Evolutionary conservation across 768 basidiomycete genomes (phyloP).

Genomic region (Coprinopsis sp.): DNA sequence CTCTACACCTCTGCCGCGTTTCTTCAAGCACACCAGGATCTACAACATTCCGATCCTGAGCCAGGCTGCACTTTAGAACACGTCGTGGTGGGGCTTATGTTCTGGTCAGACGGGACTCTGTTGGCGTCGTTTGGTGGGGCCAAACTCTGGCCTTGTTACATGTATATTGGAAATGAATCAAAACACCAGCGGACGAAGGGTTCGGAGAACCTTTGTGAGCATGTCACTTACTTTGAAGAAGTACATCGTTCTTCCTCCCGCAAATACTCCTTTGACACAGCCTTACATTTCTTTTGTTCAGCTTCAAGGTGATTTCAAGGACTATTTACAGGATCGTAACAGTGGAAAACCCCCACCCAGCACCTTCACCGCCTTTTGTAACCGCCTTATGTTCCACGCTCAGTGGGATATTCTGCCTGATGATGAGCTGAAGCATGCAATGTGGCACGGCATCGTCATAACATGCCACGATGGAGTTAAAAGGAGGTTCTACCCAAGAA

Average conservation of each 20-base stretch:
- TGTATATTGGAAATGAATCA: slow-evolving; percentile 29
- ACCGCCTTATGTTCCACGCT: slow-evolving; percentile 24
- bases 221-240: slow-evolving; percentile 28
- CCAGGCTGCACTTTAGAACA: slow-evolving; percentile 2
- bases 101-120: slow-evolving; percentile 26
- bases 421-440: slow-evolving; percentile 22
- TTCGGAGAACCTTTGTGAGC: slow-evolving; percentile 20
- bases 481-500: slow-evolving; percentile 20
- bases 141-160: slow-evolving; percentile 29
- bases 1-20: slow-evolving; percentile 8
- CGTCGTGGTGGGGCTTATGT: slow-evolving; percentile 21
- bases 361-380: slow-evolving; percentile 20
- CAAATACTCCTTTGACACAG: neutral
- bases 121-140: slow-evolving; percentile 21
- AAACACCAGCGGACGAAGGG: slow-evolving; percentile 28
- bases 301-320: slow-evolving; percentile 3
- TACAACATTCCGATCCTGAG: neutral
- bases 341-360: slow-evolving; percentile 2
- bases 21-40: slow-evolving; percentile 4
- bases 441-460: slow-evolving; percentile 20
- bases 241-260: neutral
- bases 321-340: neutral
- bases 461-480: slow-evolving; percentile 20
- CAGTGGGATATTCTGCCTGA: slow-evolving; percentile 20
- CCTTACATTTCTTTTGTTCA: neutral